Percentiles rank a stretch among this genome's conserved stretches.
Conservation (phyloP, 2,329 filamentous ascomycete genomes). For the Aspergillus pseudotamarii region DNA sequence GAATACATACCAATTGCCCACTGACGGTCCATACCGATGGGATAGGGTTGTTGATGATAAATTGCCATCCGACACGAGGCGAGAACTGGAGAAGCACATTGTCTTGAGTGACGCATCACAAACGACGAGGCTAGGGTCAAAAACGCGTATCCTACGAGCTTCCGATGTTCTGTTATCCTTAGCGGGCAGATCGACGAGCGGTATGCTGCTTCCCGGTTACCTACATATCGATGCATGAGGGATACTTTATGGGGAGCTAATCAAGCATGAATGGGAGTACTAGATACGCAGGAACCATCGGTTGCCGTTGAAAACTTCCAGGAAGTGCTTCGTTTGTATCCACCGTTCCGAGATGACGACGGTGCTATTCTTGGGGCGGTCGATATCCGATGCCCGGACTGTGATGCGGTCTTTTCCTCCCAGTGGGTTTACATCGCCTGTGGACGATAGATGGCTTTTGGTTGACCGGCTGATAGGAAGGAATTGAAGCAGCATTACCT, state of each 20-base stretch:
- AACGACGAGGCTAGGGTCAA: constrained; percentile 16
- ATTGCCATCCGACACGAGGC: constrained; percentile 14
- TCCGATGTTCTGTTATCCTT: constrained; percentile 27
- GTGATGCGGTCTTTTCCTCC: constrained; percentile 34
- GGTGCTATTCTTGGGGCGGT: constrained; percentile 20
- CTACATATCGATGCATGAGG: constrained; percentile 9
- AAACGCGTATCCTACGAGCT: constrained; percentile 24
- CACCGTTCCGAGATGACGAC: constrained; percentile 30
- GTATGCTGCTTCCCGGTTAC: constrained; percentile 17
- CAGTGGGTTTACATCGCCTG: constrained; percentile 18
- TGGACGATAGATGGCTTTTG: not conserved
- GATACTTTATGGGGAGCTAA: constrained; percentile 7
- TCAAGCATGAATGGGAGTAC: not conserved
- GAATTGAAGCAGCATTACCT: constrained; percentile 33
- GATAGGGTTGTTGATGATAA: constrained; percentile 15
- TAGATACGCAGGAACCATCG: constrained; percentile 16
- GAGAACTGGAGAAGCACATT: constrained; percentile 25
- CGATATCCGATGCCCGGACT: constrained; percentile 31
- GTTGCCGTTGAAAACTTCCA: constrained; percentile 28
- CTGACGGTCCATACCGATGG: constrained; percentile 8
- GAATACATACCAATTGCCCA: not conserved
- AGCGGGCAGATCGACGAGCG: constrained; percentile 21
- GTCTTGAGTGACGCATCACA: constrained; percentile 16
- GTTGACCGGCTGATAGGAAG: constrained; percentile 18
- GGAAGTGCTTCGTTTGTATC: constrained; percentile 31